Conservation (phyloP, 345 rosid species). For the Syzygium jambos region DNA sequence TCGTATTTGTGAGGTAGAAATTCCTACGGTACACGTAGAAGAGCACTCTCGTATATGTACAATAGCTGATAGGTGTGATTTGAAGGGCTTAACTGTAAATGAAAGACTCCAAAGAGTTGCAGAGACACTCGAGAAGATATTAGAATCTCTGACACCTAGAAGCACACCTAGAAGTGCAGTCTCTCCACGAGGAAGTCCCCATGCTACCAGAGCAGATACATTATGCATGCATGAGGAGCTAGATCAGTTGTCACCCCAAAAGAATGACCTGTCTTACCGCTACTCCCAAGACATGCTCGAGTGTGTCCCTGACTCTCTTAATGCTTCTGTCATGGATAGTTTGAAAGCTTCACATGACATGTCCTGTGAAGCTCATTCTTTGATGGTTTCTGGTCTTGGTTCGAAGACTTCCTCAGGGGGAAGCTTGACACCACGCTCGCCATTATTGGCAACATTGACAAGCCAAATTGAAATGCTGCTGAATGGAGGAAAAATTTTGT, state of each 20-base stretch:
- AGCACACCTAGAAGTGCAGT: slow-evolving; percentile 39
- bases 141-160: slow-evolving; percentile 84
- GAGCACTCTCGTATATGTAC: slow-evolving; percentile 95
- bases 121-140: slow-evolving; percentile 74
- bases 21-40: slow-evolving; percentile 97
- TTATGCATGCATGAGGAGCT: slow-evolving; percentile 33
- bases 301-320: slow-evolving; percentile 45
- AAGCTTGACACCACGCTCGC: slow-evolving; percentile 91
- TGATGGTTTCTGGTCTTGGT: slow-evolving; percentile 25
- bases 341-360: slow-evolving; percentile 29
- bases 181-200: slow-evolving; percentile 44
- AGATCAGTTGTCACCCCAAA: slow-evolving; percentile 33
- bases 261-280: slow-evolving; percentile 21
- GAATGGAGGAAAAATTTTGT: slow-evolving; percentile 56
- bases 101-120: slow-evolving; percentile 86
- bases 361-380: slow-evolving; percentile 31
- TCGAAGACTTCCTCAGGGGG: slow-evolving; percentile 49
- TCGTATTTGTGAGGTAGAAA: slow-evolving; percentile 96
- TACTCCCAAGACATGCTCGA: slow-evolving; percentile 58
- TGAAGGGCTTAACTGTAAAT: slow-evolving; percentile 77
- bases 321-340: slow-evolving; percentile 41
- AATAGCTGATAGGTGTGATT: slow-evolving; percentile 92
- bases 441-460: slow-evolving; percentile 60
- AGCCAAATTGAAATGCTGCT: slow-evolving; percentile 76
- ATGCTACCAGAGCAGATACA: slow-evolving; percentile 23